A percentile compares a stretch with the other conserved stretches of the same genome.
These are phyloP conservation scores for Coemansia sp. DNA, from an alignment of 192 early-diverging fungal genomes.

Conservation along the genomic window DNA sequence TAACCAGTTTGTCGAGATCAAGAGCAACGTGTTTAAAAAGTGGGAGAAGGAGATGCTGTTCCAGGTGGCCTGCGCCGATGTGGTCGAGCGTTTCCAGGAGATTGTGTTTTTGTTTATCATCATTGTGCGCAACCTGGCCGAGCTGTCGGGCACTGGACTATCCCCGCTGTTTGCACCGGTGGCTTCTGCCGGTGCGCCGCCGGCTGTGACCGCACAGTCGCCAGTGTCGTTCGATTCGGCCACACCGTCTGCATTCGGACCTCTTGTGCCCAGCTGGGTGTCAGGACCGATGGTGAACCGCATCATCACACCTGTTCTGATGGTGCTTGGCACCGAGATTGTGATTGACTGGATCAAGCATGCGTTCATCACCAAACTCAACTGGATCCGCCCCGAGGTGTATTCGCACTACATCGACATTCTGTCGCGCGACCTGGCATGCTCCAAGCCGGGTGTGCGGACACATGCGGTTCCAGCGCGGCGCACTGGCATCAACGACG, in stretches of 20 bases:
- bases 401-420: constrained; percentile 86
- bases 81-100: constrained; percentile 94
- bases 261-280: constrained; percentile 61
- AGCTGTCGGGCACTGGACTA: constrained; percentile 60
- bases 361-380: constrained; percentile 97
- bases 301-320: constrained; percentile 73
- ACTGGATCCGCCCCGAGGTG: constrained; percentile 82
- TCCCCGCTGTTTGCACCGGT: constrained; percentile 49
- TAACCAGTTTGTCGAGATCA: constrained; percentile 99
- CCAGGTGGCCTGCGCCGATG: constrained; percentile 90
- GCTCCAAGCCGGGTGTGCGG: constrained; percentile 16
- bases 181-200: constrained; percentile 2
- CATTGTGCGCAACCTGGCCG: constrained; percentile 83
- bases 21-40: constrained; percentile 93
- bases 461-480: constrained; percentile 5
- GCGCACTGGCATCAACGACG: not conserved
- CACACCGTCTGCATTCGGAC: constrained; percentile 55
- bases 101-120: constrained; percentile 86
- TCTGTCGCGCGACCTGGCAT: constrained; percentile 80
- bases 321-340: constrained; percentile 86
- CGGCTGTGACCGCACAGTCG: constrained; percentile 28
- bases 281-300: constrained; percentile 60
- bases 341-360: constrained; percentile 98
- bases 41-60: constrained; percentile 98
- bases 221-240: constrained; percentile 37